Evolutionary conservation across 192 early-diverging fungal species (phyloP), one percentile per base, ranked within the genome.

Genomic region (Glomus cerebriforme): DNA sequence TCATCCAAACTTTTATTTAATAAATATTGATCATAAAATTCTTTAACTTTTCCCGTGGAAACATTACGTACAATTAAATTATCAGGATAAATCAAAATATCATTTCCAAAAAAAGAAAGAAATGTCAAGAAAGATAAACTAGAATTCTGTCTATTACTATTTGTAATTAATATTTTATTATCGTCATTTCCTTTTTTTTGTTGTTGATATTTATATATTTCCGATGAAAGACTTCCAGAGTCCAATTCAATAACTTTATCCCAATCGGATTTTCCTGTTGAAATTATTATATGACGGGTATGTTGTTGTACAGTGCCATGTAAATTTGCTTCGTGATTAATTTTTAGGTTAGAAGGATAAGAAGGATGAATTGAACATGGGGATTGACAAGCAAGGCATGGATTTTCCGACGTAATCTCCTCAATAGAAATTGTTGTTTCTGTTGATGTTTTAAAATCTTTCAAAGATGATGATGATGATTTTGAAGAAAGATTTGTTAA

Each of bases 1-100:
- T 54, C 4, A 54, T 54, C 17, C 4, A 22, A 43, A 6, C 80
- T 78, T 29, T 79, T 73, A 65, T 84, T 85, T 0, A 77, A 77
- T 15, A 39, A 59, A 80, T 87, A 88, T 26, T 77, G 69, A 19
- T 85, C 81, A 82, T 82, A 87, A 64, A 90, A 85, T 26, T 83
- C 78, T 10, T 80, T 73, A 22, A 84, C 85, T 62, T 86, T 75
- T 1, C 81, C 81, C 0, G 77, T 68, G 0, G 82, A 80, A 13
- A 90, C 86, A 67, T 90, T 86, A 29, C 82, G 80, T 34, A 90
- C 79, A 24, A 90, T 65, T 15, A 90, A 82, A 73, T 90, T 86
- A 66, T 90, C 89, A 0, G 89, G 89, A 35, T 85, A 81, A 22
- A 90, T 47, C 13, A 87, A 66, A 4, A 90, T 73, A 69, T 78